Evolutionary conservation across 176 grass and related monocot genomes (phyloP).

Genomic region (Carex littledalei): DNA sequence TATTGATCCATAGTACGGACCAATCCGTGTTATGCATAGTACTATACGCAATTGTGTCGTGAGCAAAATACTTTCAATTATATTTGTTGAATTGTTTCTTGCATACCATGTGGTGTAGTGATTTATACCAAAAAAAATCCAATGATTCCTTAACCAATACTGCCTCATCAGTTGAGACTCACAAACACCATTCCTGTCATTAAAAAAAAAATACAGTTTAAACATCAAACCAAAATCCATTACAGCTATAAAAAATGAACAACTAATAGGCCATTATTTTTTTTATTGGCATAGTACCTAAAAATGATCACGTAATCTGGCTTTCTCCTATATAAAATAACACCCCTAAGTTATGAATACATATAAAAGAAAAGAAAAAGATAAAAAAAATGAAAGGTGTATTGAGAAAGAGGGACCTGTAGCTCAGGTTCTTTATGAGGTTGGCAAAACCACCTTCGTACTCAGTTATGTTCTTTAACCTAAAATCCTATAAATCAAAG

Average conservation of each 20-base stretch:
- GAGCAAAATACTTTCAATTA: conserved; percentile 37
- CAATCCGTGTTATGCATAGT: too few relatives aligned
- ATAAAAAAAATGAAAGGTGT: background rate
- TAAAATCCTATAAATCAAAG: conserved; percentile 59
- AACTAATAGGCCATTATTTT: too few relatives aligned
- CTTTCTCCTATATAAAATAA: conserved; percentile 55
- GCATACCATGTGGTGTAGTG: conserved; percentile 92
- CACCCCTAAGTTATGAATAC: conserved; percentile 14
- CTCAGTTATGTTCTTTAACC: conserved; percentile 62
- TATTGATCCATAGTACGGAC: background rate
- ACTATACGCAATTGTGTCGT: conserved; percentile 36
- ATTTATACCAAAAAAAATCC: conserved; percentile 92
- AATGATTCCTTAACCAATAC: conserved; percentile 60
- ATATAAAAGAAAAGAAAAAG: conserved; percentile 10
- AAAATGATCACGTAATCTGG: background rate
- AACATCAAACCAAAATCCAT: too few relatives aligned
- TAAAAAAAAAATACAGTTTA: background rate
- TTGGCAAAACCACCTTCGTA: conserved; percentile 89
- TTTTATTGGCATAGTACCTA: too few relatives aligned
- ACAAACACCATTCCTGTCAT: too few relatives aligned
- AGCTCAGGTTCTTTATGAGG: conserved; percentile 83
- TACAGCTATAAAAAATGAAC: too few relatives aligned
- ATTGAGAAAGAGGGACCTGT: conserved; percentile 40
- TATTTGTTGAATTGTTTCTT: conserved; percentile 42
- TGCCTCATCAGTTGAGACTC: conserved; percentile 45